phyloP scores from a whole-genome alignment of 2,329 filamentous ascomycete genomes.

The Paecilomyces formosus region DNA sequence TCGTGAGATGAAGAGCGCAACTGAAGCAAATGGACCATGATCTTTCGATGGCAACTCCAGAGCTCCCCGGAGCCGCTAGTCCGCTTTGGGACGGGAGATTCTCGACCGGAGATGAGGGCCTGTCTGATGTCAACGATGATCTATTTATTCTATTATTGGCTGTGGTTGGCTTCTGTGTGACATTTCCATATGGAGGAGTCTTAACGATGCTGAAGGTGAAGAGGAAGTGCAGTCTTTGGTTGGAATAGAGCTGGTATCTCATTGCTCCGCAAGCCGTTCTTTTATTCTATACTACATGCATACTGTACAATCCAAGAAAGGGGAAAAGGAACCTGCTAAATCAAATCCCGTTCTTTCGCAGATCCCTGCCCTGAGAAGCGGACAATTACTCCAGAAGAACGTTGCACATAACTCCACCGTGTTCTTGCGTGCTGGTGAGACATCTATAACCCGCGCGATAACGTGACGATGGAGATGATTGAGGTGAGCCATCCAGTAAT shows the following conservation, averaged over 20 bases:
- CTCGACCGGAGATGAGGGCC: neutral
- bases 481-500: neutral
- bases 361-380: neutral
- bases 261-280: neutral
- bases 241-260: neutral
- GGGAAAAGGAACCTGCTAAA: neutral
- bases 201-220: neutral
- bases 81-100: constrained; percentile 4
- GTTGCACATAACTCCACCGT: neutral
- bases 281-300: constrained; percentile 7
- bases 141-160: neutral
- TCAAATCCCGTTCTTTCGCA: neutral
- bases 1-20: neutral
- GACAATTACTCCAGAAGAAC: neutral
- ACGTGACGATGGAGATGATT: neutral
- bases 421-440: neutral
- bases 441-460: neutral
- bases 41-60: neutral
- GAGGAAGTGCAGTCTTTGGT: neutral
- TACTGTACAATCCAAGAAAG: constrained; percentile 14
- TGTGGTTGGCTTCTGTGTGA: neutral
- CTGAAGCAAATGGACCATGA: neutral
- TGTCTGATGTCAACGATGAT: neutral
- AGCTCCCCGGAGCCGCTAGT: constrained; percentile 9
- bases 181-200: neutral